phyloP scores from a whole-genome alignment of 495 filamentous ascomycete genomes.

The Lophiostoma macrostomum region DNA sequence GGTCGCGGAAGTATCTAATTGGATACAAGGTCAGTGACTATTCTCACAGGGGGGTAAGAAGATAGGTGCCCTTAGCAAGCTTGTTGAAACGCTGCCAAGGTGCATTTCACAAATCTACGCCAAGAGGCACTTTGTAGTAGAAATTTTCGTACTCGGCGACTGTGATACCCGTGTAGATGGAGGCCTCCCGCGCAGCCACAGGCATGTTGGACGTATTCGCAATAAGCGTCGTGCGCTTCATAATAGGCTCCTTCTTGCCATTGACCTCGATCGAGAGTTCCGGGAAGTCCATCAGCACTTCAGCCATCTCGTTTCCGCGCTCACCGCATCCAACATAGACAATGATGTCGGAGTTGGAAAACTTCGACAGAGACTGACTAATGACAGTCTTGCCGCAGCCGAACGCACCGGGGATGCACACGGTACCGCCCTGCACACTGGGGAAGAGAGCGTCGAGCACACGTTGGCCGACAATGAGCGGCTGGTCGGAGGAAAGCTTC shows the following conservation, averaged over 20 bases:
- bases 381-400: constrained; percentile 99
- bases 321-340: constrained; percentile 97
- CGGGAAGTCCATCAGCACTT: constrained; percentile 99
- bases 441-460: constrained; percentile 98
- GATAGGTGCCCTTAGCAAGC: too few species aligned
- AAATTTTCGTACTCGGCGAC: too few species aligned
- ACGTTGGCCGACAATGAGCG: constrained; percentile 93
- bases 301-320: constrained; percentile 99
- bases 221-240: constrained; percentile 98
- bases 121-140: too few species aligned
- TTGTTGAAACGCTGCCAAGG: too few species aligned
- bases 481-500: constrained; percentile 80
- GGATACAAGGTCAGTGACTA: too few species aligned
- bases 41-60: too few species aligned
- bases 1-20: constrained; percentile 98
- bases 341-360: constrained; percentile 98
- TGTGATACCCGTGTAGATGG: constrained; percentile 98
- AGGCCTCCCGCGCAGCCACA: constrained; percentile 96
- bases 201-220: constrained; percentile 99
- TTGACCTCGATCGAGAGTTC: constrained; percentile 85
- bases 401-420: constrained; percentile 97
- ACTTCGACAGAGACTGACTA: constrained; percentile 96
- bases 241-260: constrained; percentile 95
- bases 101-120: too few species aligned
- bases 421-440: constrained; percentile 93